Evolutionary conservation across 441 rosid species (phyloP), one percentile per base, ranked within the genome.

Genomic region (Geranium incanum): DNA sequence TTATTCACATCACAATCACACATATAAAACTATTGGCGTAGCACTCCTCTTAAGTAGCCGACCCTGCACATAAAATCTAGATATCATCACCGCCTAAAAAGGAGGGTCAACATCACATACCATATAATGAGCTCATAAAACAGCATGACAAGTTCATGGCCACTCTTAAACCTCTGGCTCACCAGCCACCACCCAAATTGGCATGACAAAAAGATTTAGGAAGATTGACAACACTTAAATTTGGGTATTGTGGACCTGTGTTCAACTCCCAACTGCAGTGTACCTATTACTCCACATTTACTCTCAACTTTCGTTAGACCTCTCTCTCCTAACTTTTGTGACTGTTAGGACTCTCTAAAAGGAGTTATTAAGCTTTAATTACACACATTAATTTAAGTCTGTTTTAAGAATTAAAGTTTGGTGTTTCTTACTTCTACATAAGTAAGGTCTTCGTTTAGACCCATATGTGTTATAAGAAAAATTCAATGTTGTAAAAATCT

Each of bases 1-100:
- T 62, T 23, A 62, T 62, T 9, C 11, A 62, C 59, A 62, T 62
- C 66, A 62, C 36, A 23, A 62, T 62, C 66, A 62, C 66, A 62
- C 4, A 62, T 1, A 8, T n/a, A 52, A 63, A 11, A 23, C 6
- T 23, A 63, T 9, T 5, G 13, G 11, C 7, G 4, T 28, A 19
- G 21, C 33, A 60, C 12, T 63, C 7, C 66, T 63, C 37, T 62
- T 5, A 23, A 62, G 66, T 28, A 62, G 36, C 66, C 13, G 33
- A 23, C n/a, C 33, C 36, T 8, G 36, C 66, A 21, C 12, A 11
- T 63, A 28, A 1, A 23, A 63, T 63, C 66, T 60, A 12, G 37
- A 28, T 23, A 21, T 23, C 37, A 63, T 15, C 37, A 23, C 15
- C 66, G 28, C 15, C 16, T 12, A 52, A 63, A 6, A 63, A 6